Evolutionary conservation across 2,329 filamentous ascomycete genomes (phyloP).

Genomic region (Neofusicoccum kwambonambiense): DNA sequence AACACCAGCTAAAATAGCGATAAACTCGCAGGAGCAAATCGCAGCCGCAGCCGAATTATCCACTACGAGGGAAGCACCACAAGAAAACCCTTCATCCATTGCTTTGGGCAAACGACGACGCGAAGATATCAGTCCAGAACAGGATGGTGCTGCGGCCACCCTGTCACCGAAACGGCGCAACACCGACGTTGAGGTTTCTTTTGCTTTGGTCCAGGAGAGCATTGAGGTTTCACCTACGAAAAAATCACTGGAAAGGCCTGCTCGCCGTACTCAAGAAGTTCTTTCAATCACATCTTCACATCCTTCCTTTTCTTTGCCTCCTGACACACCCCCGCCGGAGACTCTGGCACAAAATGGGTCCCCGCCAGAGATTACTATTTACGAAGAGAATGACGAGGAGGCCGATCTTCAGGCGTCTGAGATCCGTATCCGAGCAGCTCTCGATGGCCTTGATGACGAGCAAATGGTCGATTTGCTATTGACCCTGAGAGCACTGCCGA

Average conservation of each 20-base stretch:
- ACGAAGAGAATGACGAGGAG: not conserved
- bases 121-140: not conserved
- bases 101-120: not conserved
- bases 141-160: not conserved
- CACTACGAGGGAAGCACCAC: no score
- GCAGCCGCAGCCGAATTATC: no score
- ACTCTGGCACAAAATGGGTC: not conserved
- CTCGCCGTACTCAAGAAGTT: not conserved
- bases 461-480: not conserved
- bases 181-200: not conserved
- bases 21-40: no score
- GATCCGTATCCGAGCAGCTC: not conserved
- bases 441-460: not conserved
- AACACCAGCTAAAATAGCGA: no score
- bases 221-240: slow-evolving; percentile 1
- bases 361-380: not conserved
- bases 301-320: not conserved
- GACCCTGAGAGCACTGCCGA: not conserved
- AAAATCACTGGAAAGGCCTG: not conserved
- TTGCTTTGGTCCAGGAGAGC: not conserved
- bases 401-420: not conserved
- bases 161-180: not conserved
- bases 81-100: not conserved
- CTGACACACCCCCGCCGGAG: not conserved
- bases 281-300: not conserved